Evolutionary conservation across 208 protist species (phyloP).

Genomic region (Wallacemonas sp.): DNA sequence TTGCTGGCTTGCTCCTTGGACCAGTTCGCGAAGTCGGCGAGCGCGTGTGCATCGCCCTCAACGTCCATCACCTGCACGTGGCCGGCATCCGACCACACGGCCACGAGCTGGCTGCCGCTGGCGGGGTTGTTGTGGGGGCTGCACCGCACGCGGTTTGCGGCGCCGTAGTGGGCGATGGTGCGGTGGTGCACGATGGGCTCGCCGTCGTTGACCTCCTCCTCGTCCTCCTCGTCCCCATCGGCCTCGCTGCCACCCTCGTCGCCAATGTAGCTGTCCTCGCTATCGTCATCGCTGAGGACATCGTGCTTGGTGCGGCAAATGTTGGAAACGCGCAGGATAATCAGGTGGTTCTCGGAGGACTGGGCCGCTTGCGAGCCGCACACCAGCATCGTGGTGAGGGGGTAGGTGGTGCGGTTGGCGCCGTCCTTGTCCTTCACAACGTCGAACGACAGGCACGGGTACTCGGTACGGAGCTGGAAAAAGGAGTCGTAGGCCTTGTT

Average conservation of each 20-base stretch:
- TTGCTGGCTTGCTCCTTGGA: conserved; percentile 67
- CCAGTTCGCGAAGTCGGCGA: conserved; percentile 88
- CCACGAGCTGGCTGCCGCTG: conserved; percentile 73
- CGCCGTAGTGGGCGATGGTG: conserved; percentile 81
- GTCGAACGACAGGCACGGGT: conserved; percentile 89
- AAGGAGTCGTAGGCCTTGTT: conserved; percentile 92
- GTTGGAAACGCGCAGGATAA: conserved; percentile 92
- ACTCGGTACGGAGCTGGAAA: conserved; percentile 89
- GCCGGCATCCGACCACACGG: conserved; percentile 95
- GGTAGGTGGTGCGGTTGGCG: conserved; percentile 81
- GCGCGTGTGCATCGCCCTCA: conserved; percentile 55
- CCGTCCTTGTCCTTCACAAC: conserved; percentile 67
- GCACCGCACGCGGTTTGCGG: conserved; percentile 92
- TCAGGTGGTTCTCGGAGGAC: conserved; percentile 91
- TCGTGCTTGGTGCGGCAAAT: conserved; percentile 95
- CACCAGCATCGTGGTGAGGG: conserved; percentile 91
- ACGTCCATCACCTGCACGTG: conserved; percentile 95
- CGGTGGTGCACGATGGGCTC: conserved; percentile 89
- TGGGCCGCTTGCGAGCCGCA: conserved; percentile 96
- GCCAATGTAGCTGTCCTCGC: conserved; percentile 87
- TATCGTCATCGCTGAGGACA: conserved; percentile 89
- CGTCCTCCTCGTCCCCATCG: conserved; percentile 67
- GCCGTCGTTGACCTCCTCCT: conserved; percentile 81
- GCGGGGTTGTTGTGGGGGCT: conserved; percentile 74
- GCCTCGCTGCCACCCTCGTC: conserved; percentile 61